Percentiles rank a stretch among this genome's conserved stretches.
Conservation (phyloP, 23 red algal genomes). For the Cyanidioschyzon merolae region DNA sequence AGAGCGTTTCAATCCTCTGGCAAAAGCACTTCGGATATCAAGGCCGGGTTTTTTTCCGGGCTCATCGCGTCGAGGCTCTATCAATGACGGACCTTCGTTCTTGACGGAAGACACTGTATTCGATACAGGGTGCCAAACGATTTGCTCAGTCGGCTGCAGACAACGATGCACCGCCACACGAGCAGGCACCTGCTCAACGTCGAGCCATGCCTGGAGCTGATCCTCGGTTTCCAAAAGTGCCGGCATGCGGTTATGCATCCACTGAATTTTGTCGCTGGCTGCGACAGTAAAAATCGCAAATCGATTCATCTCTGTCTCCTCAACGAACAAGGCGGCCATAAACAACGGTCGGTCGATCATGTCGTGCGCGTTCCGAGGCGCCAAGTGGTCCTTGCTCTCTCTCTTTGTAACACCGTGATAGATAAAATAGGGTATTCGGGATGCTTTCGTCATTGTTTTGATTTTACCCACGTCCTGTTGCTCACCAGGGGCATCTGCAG, state of each 20-base stretch:
- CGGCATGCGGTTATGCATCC: slow-evolving; percentile 30
- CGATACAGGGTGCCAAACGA: not conserved
- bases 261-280: not conserved
- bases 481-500: not conserved
- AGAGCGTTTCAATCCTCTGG: not conserved
- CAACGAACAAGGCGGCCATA: slow-evolving; percentile 20
- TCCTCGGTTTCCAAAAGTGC: slow-evolving; percentile 5
- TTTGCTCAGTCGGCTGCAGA: not conserved
- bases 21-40: not conserved
- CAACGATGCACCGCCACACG: not conserved
- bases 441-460: not conserved
- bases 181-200: not conserved
- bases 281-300: slow-evolving; percentile 25
- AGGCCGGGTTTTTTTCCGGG: not conserved
- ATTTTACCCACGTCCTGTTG: not conserved
- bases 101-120: not conserved
- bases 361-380: no score
- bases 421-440: not conserved
- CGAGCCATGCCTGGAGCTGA: slow-evolving; percentile 15
- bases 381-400: not conserved
- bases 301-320: not conserved
- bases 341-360: no score
- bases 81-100: not conserved
- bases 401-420: no score
- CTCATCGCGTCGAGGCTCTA: not conserved